Evolutionary conservation across 73 alveolate genomes (phyloP).

Genomic region (Stentor coeruleus): DNA sequence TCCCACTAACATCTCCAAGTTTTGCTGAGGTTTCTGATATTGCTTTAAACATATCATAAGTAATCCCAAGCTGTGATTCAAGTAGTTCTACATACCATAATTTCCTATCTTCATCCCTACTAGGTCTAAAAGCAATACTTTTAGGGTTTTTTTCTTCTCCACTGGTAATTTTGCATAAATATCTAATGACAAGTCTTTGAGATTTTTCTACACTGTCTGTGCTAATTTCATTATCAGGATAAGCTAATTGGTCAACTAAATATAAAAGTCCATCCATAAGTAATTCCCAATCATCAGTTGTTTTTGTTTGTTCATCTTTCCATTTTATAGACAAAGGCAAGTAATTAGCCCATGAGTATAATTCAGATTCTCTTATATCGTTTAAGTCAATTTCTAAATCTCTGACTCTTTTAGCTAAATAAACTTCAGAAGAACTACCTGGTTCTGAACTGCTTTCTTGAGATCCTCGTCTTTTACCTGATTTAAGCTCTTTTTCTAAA

Average conservation of each 20-base stretch:
- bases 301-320: neutral
- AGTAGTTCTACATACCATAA: conserved; percentile 59
- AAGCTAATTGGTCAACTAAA: neutral
- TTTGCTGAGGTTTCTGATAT: conserved; percentile 39
- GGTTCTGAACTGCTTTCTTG: neutral
- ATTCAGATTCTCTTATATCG: neutral
- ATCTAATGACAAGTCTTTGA: neutral
- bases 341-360: neutral
- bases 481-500: neutral
- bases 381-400: neutral
- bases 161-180: neutral
- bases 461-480: neutral
- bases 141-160: neutral
- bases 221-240: neutral
- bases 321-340: neutral
- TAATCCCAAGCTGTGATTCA: conserved; percentile 38
- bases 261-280: neutral
- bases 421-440: neutral
- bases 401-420: neutral
- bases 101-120: conserved; percentile 46
- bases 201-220: neutral
- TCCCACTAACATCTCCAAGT: conserved; percentile 41
- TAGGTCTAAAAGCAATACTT: conserved; percentile 26
- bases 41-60: conserved; percentile 29
- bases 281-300: neutral